Percentiles rank a stretch among this genome's conserved stretches.
Evolutionary conservation across 768 basidiomycete species (phyloP).

Genomic region (Astraeus odoratus): DNA sequence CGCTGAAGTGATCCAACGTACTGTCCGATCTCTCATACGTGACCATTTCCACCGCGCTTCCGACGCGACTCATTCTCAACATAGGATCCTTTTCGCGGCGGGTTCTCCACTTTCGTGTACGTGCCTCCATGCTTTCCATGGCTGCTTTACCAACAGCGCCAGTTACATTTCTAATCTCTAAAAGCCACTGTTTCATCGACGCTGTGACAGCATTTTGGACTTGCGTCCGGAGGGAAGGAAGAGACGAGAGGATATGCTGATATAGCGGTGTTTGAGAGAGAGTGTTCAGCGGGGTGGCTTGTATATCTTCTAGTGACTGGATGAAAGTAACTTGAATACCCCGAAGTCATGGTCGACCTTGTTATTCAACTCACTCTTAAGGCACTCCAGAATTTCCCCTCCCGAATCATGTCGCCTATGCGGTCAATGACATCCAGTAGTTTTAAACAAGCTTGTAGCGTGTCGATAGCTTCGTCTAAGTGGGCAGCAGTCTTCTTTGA

Average conservation of each 20-base stretch:
- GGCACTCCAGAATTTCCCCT: constrained; percentile 96
- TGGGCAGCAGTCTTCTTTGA: constrained; percentile 90
- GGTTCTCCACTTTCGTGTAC: constrained; percentile 76
- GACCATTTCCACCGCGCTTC: constrained; percentile 88
- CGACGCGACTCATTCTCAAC: constrained; percentile 68
- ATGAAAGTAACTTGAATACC: constrained; percentile 22
- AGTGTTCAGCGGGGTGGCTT: constrained; percentile 81
- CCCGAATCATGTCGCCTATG: constrained; percentile 87
- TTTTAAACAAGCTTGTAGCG: constrained; percentile 85
- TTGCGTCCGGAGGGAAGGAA: constrained; percentile 83
- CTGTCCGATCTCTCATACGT: constrained; percentile 93
- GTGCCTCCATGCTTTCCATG: constrained; percentile 81
- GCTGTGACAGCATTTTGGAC: constrained; percentile 93
- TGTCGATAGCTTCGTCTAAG: constrained; percentile 95
- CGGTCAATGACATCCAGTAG: constrained; percentile 90
- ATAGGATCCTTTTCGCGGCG: constrained; percentile 82
- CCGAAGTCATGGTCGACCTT: constrained; percentile 15
- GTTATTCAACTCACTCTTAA: constrained; percentile 61
- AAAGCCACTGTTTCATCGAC: constrained; percentile 93
- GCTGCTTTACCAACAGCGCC: constrained; percentile 81
- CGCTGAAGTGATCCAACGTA: constrained; percentile 34
- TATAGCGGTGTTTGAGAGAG: constrained; percentile 92
- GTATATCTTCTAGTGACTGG: constrained; percentile 93
- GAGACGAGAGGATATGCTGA: constrained; percentile 81
- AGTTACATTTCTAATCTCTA: constrained; percentile 88